phyloP scores from a whole-genome alignment of 805 yeast genomes.

The Cyberlindnera xylosilytica region DNA sequence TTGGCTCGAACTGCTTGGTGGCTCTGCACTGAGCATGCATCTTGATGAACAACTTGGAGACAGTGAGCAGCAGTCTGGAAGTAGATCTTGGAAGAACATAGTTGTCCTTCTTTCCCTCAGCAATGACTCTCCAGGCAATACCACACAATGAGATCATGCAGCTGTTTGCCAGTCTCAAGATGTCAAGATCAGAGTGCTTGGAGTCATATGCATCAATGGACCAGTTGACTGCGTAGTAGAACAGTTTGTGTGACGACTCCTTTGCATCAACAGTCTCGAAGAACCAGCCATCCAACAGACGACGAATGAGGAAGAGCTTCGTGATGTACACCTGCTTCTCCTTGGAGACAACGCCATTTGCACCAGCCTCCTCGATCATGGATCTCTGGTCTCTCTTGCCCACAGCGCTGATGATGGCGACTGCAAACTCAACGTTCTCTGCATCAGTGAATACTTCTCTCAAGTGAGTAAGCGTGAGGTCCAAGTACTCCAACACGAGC shows the following conservation, averaged over 20 bases:
- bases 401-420: constrained; percentile 48
- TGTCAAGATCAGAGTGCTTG: constrained; percentile 45
- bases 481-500: constrained; percentile 57
- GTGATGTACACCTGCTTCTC: constrained; percentile 54
- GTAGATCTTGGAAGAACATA: constrained; percentile 42
- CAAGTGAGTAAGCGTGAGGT: constrained; percentile 47
- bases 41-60: constrained; percentile 48
- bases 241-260: constrained; percentile 41
- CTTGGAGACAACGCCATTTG: constrained; percentile 16
- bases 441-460: constrained; percentile 36
- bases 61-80: constrained; percentile 50
- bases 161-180: constrained; percentile 61
- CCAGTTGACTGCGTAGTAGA: constrained; percentile 50
- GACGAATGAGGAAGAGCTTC: constrained; percentile 59
- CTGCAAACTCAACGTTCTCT: constrained; percentile 40
- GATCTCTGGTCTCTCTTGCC: constrained; percentile 48
- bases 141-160: constrained; percentile 49
- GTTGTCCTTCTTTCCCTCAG: constrained; percentile 32
- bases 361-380: constrained; percentile 33
- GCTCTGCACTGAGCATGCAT: constrained; percentile 47
- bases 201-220: constrained; percentile 51
- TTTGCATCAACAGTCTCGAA: constrained; percentile 27
- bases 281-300: constrained; percentile 42
- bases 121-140: constrained; percentile 35
- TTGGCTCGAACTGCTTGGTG: constrained; percentile 44